Base-by-base conservation (phyloP, 441 rosid genomes). In the Gossypium trilobum region DNA sequence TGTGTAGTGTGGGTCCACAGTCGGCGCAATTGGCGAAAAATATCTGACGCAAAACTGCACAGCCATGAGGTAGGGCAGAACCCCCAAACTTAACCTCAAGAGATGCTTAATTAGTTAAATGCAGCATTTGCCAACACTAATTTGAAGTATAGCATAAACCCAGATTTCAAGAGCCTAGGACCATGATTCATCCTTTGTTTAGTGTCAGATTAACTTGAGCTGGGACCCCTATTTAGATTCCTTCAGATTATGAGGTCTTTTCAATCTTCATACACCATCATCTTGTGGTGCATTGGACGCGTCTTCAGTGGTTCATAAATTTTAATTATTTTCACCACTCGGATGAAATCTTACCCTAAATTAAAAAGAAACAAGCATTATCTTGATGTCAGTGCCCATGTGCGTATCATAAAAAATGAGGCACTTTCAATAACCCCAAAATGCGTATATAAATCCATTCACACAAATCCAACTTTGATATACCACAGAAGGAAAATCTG, bases 151-250 rank as follows among this genome's bases (percentile, higher is more conserved):
- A 1, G 23, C 44, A 42, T 14, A 31, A 61, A n/a, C 14, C 65
- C 20, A n/a, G 29, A 27, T 11, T 59, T 60, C 22, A 14, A 31
- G 65, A 60, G 65, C 42, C 46, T 29, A 6, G 46, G 67, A 29
- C 7, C 13, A 16, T 16, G 1, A 16, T 3, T 9, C 42, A 11
- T 4, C 10, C 22, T 20, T 55, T 2, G n/a, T 8, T 55, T 50
- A 19, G 22, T 23, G 22, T 46, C 23, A 13, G 33, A 65, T 65
- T 65, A 9, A 14, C 17, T 33, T 61, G 9, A 61, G 33, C 8
- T 16, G 70, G 58, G 77, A 14, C 22, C 77, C 23, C 57, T 36
- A 42, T 1, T n/a, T 0, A 63, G 70, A 20, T 73, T 62, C 36
- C 61, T 19, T 31, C 4, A 19, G 33, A 17, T 55, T 70, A 22